phyloP scores from a whole-genome alignment of 306 rosid genomes.

The Vigna reflexopilosa region DNA sequence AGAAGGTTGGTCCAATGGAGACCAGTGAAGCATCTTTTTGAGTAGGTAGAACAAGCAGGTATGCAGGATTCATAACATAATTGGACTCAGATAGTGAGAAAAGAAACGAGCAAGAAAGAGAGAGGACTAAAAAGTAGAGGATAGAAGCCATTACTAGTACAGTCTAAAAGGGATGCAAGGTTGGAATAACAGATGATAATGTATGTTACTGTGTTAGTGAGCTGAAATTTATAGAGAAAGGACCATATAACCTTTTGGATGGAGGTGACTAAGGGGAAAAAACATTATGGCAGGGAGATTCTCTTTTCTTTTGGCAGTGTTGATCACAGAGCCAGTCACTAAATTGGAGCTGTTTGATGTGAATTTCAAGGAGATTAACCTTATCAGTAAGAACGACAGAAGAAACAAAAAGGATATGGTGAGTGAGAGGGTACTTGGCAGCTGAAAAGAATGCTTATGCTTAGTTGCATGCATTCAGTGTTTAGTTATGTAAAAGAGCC shows the following conservation, averaged over 20 bases:
- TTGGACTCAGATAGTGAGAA: conserved; percentile 28
- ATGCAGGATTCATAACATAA: no score
- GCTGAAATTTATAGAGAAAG: background rate
- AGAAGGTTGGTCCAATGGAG: conserved; percentile 59
- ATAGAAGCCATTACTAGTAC: conserved; percentile 21
- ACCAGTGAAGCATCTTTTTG: conserved; percentile 44
- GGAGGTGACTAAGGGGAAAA: background rate
- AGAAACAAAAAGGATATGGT: conserved; percentile 30
- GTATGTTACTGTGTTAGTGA: background rate
- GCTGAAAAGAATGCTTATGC: conserved; percentile 11
- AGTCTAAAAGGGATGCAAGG: no score
- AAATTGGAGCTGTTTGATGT: conserved; percentile 11
- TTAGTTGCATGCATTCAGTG: conserved; percentile 30
- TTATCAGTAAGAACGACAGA: no score
- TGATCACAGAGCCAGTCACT: background rate
- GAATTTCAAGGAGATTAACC: conserved; percentile 2
- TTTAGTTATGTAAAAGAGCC: conserved; percentile 15
- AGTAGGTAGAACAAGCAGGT: conserved; percentile 46
- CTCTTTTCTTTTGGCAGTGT: conserved; percentile 8
- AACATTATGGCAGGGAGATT: conserved; percentile 10
- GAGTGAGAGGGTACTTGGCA: conserved; percentile 48
- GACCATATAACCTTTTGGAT: background rate
- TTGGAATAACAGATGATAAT: no score
- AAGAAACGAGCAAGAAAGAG: conserved; percentile 33
- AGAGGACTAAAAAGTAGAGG: conserved; percentile 8